A percentile compares a stretch with the other conserved stretches of the same genome.
phyloP scores from a whole-genome alignment of 345 rosid genomes.

The Nasturtium officinale region DNA sequence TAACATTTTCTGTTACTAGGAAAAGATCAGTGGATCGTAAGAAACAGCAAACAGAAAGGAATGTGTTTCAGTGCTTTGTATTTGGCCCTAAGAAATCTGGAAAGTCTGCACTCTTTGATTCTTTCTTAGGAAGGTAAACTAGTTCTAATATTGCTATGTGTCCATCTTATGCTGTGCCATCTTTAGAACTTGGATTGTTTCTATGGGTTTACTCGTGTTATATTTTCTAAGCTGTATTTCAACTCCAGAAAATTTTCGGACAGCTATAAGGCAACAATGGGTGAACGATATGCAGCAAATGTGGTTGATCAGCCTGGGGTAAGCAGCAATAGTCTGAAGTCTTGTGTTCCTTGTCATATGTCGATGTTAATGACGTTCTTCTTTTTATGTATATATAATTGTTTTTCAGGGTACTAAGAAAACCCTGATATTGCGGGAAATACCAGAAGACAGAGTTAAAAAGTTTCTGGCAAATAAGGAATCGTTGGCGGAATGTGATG shows the following conservation, averaged over 20 bases:
- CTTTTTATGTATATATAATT: neutral
- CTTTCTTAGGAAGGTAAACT: constrained; percentile 68
- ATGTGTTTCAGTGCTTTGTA: constrained; percentile 69
- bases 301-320: constrained; percentile 72
- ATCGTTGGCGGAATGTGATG: constrained; percentile 68
- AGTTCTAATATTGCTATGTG: neutral
- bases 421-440: constrained; percentile 71
- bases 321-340: constrained; percentile 37
- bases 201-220: constrained; percentile 13
- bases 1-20: constrained; percentile 60
- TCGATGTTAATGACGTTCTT: neutral
- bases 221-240: constrained; percentile 25
- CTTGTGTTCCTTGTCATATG: neutral
- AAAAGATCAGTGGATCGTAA: constrained; percentile 71
- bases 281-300: constrained; percentile 61
- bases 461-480: constrained; percentile 54
- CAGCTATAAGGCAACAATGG: constrained; percentile 49
- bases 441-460: constrained; percentile 68
- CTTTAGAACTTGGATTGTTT: neutral
- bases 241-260: constrained; percentile 64
- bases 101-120: constrained; percentile 66
- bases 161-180: constrained; percentile 3
- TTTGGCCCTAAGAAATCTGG: constrained; percentile 80
- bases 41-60: constrained; percentile 73
- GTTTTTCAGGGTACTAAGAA: constrained; percentile 59